Evolutionary conservation across 2,329 filamentous ascomycete genomes (phyloP).

Genomic region (Ophiostoma novo-ulmi): DNA sequence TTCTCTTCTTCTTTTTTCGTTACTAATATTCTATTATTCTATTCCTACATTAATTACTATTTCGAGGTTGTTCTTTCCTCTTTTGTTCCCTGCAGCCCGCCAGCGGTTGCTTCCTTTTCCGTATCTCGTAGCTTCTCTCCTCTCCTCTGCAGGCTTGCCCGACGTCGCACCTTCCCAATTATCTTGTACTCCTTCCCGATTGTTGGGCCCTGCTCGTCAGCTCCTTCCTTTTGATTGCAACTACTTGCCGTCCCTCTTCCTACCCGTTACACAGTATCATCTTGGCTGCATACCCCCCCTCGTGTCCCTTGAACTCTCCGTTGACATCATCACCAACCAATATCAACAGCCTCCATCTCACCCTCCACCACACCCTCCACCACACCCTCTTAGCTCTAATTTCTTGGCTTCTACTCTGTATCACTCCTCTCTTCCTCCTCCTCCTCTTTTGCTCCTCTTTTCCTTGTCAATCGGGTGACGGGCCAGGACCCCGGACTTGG

Average conservation of each 20-base stretch:
- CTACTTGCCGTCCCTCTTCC: neutral
- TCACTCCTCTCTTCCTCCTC: neutral
- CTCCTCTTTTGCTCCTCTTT: neutral
- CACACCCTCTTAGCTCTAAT: neutral
- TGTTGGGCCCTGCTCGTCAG: neutral
- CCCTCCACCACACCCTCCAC: neutral
- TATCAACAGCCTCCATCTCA: neutral
- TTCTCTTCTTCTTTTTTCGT: neutral
- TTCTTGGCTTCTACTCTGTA: neutral
- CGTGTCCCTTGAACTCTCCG: neutral
- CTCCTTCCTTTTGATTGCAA: neutral
- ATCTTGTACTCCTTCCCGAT: slow-evolving; percentile 4
- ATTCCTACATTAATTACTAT: neutral
- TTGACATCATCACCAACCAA: neutral
- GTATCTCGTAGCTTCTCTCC: neutral
- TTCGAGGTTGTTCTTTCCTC: neutral
- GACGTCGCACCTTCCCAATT: slow-evolving; percentile 6
- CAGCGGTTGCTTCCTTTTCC: too few species aligned
- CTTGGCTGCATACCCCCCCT: neutral
- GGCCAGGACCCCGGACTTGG: slow-evolving; percentile 14
- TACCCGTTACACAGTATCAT: neutral
- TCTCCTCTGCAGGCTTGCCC: neutral
- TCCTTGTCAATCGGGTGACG: neutral
- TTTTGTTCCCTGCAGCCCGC: neutral
- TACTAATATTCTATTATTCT: neutral